Evolutionary conservation across 495 filamentous ascomycete genomes (phyloP).

Genomic region (Pseudoneurospora amorphoporcata): DNA sequence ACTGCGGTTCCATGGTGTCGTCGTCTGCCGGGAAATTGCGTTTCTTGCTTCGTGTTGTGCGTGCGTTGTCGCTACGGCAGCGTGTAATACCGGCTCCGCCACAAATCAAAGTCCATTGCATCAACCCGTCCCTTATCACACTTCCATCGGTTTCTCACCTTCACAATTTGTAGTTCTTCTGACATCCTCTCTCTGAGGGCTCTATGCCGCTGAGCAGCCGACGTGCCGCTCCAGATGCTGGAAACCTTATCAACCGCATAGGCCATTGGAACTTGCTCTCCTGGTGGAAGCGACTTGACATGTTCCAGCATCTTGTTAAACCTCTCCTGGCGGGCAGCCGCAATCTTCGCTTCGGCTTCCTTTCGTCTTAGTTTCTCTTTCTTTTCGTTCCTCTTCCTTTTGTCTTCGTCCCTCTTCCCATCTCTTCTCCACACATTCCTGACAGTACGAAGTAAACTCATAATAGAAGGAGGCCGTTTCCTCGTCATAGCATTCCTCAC

Average conservation of each 20-base stretch:
- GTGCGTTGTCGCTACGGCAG: no score
- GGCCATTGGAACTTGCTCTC: neutral
- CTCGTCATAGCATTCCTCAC: neutral
- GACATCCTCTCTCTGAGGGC: no score
- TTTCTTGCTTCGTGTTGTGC: no score
- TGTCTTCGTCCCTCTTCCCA: neutral
- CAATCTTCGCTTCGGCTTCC: neutral
- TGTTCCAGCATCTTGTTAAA: neutral
- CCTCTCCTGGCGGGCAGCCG: neutral
- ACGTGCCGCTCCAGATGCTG: no score
- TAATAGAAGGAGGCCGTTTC: no score
- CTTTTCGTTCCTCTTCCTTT: no score
- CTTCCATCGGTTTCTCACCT: neutral
- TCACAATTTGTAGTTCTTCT: neutral
- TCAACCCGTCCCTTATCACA: neutral
- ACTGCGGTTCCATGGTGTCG: no score
- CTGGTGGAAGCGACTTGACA: neutral
- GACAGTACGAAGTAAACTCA: neutral
- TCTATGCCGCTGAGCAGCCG: no score
- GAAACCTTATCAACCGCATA: neutral
- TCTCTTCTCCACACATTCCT: neutral
- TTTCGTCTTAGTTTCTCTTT: no score
- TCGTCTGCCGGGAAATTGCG: no score
- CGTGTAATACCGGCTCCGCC: no score
- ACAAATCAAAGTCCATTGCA: neutral